phyloP scores from a whole-genome alignment of 495 filamentous ascomycete genomes.

The Daldinia grandis region DNA sequence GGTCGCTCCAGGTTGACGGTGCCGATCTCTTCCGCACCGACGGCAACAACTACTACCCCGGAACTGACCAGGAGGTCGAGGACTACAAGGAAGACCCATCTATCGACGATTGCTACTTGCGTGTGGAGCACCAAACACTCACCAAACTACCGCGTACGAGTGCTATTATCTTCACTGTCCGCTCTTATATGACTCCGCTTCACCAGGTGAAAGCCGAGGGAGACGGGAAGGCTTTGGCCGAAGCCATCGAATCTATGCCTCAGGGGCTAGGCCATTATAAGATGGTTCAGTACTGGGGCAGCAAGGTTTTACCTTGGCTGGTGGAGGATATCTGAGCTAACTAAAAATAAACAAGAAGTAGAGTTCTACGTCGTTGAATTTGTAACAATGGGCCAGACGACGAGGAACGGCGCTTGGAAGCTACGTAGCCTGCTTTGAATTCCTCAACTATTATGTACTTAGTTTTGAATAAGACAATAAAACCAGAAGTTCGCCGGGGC shows the following conservation, averaged over 20 bases:
- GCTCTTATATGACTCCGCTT: constrained; percentile 76
- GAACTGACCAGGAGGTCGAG: constrained; percentile 8
- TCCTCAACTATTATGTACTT: no score
- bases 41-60: constrained; percentile 35
- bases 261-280: constrained; percentile 68
- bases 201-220: constrained; percentile 70
- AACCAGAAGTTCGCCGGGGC: no score
- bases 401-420: no score
- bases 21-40: constrained; percentile 34
- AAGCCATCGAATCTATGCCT: constrained; percentile 71
- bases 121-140: constrained; percentile 75
- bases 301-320: constrained; percentile 27
- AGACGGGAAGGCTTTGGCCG: constrained; percentile 63
- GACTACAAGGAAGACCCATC: constrained; percentile 22
- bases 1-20: constrained; percentile 35
- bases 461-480: no score
- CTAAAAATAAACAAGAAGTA: no score
- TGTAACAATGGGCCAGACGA: no score
- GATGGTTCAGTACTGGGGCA: constrained; percentile 64
- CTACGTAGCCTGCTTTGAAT: no score
- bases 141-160: constrained; percentile 70
- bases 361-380: no score
- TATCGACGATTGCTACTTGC: constrained; percentile 49
- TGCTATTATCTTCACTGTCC: constrained; percentile 73
- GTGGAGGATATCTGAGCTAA: constrained; percentile 1